Conservation (phyloP, 192 early-diverging fungal species). For the Backusella liffmaniae region DNA sequence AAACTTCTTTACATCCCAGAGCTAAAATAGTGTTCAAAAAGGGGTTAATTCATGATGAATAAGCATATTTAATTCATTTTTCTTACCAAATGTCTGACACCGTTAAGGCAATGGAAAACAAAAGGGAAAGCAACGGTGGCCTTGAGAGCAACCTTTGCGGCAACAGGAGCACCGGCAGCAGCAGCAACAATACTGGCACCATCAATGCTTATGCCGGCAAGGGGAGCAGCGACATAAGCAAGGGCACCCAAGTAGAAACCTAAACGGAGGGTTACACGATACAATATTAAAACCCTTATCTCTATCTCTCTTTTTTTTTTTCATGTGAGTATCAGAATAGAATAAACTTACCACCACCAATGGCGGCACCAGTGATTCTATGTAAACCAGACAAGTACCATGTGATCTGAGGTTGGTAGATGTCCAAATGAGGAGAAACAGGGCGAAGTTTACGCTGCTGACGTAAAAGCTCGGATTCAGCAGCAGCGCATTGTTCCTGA, state of each 20-base stretch:
- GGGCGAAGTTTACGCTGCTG: slow-evolving; percentile 69
- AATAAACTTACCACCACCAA: slow-evolving; percentile 61
- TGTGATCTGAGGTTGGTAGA: slow-evolving; percentile 91
- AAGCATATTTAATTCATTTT: not conserved
- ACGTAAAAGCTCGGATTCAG: slow-evolving; percentile 42
- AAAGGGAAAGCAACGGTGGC: slow-evolving; percentile 66
- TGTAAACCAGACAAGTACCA: slow-evolving; percentile 73
- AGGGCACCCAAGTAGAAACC: slow-evolving; percentile 68
- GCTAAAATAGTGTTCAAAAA: slow-evolving; percentile 30
- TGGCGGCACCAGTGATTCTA: slow-evolving; percentile 72
- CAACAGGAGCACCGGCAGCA: slow-evolving; percentile 65
- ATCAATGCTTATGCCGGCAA: slow-evolving; percentile 60
- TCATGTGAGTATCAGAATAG: not conserved
- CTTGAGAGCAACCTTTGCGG: slow-evolving; percentile 72
- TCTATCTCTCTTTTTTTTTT: no score
- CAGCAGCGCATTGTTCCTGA: slow-evolving; percentile 32
- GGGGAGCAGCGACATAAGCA: slow-evolving; percentile 65
- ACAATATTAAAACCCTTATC: not conserved
- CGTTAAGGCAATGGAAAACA: slow-evolving; percentile 84
- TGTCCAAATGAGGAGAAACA: slow-evolving; percentile 77
- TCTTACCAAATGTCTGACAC: slow-evolving; percentile 83
- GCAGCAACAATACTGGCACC: slow-evolving; percentile 65
- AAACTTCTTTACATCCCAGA: slow-evolving; percentile 77
- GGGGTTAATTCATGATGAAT: not conserved
- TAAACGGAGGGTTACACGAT: slow-evolving; percentile 5